phyloP scores from a whole-genome alignment of 495 filamentous ascomycete genomes.

The Hypoxylon cercidicola region DNA sequence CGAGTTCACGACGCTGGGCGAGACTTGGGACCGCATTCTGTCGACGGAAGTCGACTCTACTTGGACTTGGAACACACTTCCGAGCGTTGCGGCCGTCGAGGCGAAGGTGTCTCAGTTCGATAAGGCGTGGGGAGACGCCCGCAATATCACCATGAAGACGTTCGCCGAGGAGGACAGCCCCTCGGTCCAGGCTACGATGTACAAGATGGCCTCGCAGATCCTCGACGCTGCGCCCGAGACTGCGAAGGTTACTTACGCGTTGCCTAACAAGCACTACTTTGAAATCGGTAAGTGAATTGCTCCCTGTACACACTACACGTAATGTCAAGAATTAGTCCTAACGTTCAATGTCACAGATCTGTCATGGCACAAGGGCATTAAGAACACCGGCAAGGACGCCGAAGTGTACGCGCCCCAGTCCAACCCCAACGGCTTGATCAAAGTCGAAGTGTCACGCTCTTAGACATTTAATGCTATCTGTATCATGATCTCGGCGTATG shows the following conservation, averaged over 20 bases:
- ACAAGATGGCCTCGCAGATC: constrained; percentile 94
- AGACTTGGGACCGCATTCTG: constrained; percentile 94
- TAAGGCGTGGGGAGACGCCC: constrained; percentile 76
- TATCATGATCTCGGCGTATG: constrained; percentile 29
- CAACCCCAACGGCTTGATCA: constrained; percentile 93
- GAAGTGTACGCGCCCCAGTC: constrained; percentile 96
- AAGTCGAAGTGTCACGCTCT: constrained; percentile 85
- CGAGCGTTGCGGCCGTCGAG: constrained; percentile 73
- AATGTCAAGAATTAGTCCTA: constrained; percentile 9
- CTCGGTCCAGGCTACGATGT: constrained; percentile 97
- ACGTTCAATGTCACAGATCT: constrained; percentile 67
- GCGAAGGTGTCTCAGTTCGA: constrained; percentile 75
- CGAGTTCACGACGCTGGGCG: constrained; percentile 88
- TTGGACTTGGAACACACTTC: constrained; percentile 85
- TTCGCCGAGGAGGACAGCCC: constrained; percentile 94
- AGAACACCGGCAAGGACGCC: constrained; percentile 97
- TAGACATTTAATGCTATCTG: constrained; percentile 13
- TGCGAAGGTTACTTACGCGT: constrained; percentile 78
- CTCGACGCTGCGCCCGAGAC: constrained; percentile 77
- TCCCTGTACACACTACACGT: not conserved
- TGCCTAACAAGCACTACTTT: constrained; percentile 99
- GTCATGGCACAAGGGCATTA: constrained; percentile 95
- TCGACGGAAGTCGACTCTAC: constrained; percentile 88
- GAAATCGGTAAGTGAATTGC: constrained; percentile 79
- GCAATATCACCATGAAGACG: constrained; percentile 84